Conservation (phyloP, 164 flowering plant species). For the Amborella trichopoda region DNA sequence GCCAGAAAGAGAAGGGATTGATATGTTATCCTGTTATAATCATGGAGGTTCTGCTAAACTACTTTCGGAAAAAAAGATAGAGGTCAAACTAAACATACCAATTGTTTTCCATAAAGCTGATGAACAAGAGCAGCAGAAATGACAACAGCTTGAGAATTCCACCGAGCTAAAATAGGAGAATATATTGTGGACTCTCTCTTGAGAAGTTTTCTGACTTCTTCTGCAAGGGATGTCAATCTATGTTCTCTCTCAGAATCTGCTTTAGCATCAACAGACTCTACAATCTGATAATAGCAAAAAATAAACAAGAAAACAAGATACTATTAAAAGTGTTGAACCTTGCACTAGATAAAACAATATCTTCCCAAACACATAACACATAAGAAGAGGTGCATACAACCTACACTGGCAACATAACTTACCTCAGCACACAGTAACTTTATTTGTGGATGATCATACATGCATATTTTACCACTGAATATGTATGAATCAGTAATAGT, state of each 20-base stretch:
- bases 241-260: slow-evolving; percentile 49
- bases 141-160: slow-evolving; percentile 66
- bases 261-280: slow-evolving; percentile 47
- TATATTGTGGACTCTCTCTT: slow-evolving; percentile 50
- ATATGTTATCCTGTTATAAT: no score
- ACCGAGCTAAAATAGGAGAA: slow-evolving; percentile 58
- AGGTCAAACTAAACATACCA: slow-evolving; percentile 38
- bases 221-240: slow-evolving; percentile 74
- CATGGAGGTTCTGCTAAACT: neutral
- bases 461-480: no score
- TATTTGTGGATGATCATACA: no score
- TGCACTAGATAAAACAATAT: no score
- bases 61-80: neutral
- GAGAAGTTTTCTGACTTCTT: slow-evolving; percentile 61
- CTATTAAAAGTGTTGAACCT: no score
- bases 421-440: no score
- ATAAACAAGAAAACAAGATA: slow-evolving; percentile 1
- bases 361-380: no score
- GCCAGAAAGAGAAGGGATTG: no score
- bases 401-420: no score
- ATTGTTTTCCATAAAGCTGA: slow-evolving; percentile 75
- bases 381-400: no score
- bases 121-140: slow-evolving; percentile 80
- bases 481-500: no score
- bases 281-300: slow-evolving; percentile 29